phyloP scores from a whole-genome alignment of 768 basidiomycete species.

The Nidularia pulvinata region DNA sequence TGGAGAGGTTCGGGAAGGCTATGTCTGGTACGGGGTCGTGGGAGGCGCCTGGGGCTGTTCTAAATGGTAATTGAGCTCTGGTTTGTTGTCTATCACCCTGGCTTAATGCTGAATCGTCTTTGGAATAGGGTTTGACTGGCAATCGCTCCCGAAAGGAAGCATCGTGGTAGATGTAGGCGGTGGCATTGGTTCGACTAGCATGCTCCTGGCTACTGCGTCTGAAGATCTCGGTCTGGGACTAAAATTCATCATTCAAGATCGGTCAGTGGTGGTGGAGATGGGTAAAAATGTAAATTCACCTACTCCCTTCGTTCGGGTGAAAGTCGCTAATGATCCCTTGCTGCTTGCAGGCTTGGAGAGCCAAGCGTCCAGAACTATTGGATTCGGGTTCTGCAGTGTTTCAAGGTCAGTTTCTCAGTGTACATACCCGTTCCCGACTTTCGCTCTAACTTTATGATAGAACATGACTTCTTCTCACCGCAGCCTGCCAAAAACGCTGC shows the following conservation, averaged over 20 bases:
- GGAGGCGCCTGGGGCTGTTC: constrained; percentile 63
- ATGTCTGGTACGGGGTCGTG: constrained; percentile 76
- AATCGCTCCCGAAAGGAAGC: constrained; percentile 43
- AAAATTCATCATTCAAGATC: constrained; percentile 64
- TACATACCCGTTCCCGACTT: background rate
- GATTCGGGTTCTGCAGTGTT: constrained; percentile 52
- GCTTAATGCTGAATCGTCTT: constrained; percentile 1
- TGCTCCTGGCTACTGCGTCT: constrained; percentile 31
- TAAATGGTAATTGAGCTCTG: constrained; percentile 35
- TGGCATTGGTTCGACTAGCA: constrained; percentile 52
- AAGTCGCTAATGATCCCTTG: background rate
- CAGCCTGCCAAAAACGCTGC: constrained; percentile 56
- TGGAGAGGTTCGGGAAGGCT: constrained; percentile 72
- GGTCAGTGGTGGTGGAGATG: constrained; percentile 50
- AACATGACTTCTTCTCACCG: constrained; percentile 76
- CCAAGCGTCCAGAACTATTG: constrained; percentile 56
- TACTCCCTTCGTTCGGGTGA: background rate
- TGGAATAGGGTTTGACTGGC: constrained; percentile 57
- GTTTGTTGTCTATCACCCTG: constrained; percentile 3
- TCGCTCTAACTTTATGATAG: constrained; percentile 21
- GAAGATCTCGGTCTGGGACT: constrained; percentile 17
- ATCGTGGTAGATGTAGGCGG: constrained; percentile 71
- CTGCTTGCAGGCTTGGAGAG: constrained; percentile 48
- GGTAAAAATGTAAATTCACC: constrained; percentile 39
- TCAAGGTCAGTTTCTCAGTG: constrained; percentile 33